Evolutionary conservation across 2,329 filamentous ascomycete species (phyloP).

Genomic region (Exophiala sp.): DNA sequence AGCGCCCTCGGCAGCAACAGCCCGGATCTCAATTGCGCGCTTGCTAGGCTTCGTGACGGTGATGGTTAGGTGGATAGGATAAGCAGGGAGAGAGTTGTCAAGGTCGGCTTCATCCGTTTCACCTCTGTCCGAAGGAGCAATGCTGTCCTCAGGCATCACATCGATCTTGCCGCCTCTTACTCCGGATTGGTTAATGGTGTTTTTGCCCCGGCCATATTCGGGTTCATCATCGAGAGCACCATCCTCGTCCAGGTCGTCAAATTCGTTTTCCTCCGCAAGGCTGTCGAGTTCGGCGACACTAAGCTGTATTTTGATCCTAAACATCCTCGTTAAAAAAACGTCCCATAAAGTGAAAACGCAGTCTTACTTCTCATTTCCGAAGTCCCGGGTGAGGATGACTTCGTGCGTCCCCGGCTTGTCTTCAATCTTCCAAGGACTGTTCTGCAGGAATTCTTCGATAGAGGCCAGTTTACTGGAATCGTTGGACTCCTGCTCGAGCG

Average conservation of each 20-base stretch:
- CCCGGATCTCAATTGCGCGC: slow-evolving; percentile 81
- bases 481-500: slow-evolving; percentile 77
- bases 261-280: slow-evolving; percentile 54
- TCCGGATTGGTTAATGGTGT: slow-evolving; percentile 50
- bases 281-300: slow-evolving; percentile 76
- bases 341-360: neutral
- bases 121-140: slow-evolving; percentile 53
- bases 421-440: slow-evolving; percentile 70
- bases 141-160: slow-evolving; percentile 51
- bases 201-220: slow-evolving; percentile 54
- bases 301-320: slow-evolving; percentile 71
- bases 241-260: slow-evolving; percentile 44
- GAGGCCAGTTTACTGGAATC: slow-evolving; percentile 64
- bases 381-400: slow-evolving; percentile 73
- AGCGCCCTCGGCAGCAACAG: slow-evolving; percentile 75
- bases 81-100: slow-evolving; percentile 50
- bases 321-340: slow-evolving; percentile 21
- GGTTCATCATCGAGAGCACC: slow-evolving; percentile 53
- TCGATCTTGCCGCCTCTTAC: slow-evolving; percentile 48
- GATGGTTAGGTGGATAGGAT: slow-evolving; percentile 78
- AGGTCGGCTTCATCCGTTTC: slow-evolving; percentile 53
- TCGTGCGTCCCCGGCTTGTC: slow-evolving; percentile 83
- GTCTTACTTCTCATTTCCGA: slow-evolving; percentile 74
- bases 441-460: slow-evolving; percentile 82
- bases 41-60: slow-evolving; percentile 81